Percentiles rank a stretch among this genome's conserved stretches.
phyloP scores from a whole-genome alignment of 75 land plant genomes.

The Adiantum capillusveneris region DNA sequence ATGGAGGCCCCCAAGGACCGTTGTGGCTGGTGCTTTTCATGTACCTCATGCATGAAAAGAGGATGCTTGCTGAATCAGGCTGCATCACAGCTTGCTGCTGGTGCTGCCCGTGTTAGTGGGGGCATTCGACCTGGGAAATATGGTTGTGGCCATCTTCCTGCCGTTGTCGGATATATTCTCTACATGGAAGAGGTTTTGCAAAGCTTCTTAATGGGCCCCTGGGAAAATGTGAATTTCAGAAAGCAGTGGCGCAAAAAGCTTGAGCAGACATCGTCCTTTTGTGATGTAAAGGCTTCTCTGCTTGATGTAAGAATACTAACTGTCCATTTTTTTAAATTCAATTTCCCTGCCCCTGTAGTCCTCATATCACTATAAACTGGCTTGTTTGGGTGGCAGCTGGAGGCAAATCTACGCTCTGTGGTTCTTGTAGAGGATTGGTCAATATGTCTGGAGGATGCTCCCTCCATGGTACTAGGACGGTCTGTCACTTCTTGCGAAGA shows the following conservation, averaged over 20 bases:
- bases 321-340: no score
- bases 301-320: slow-evolving; percentile 51
- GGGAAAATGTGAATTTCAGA: slow-evolving; percentile 53
- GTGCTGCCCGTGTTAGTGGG: slow-evolving; percentile 15
- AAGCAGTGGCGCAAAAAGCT: slow-evolving; percentile 53
- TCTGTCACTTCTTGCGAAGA: slow-evolving; percentile 14
- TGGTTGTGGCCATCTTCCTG: slow-evolving; percentile 42
- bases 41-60: slow-evolving; percentile 33
- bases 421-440: slow-evolving; percentile 72
- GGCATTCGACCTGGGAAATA: slow-evolving; percentile 25
- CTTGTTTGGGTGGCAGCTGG: slow-evolving; percentile 41
- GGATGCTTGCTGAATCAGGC: slow-evolving; percentile 52
- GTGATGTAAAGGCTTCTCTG: slow-evolving; percentile 41
- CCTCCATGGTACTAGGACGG: slow-evolving; percentile 46
- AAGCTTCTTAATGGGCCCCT: slow-evolving; percentile 71
- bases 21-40: slow-evolving; percentile 91
- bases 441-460: slow-evolving; percentile 49
- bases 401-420: slow-evolving; percentile 49
- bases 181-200: slow-evolving; percentile 58
- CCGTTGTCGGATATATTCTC: slow-evolving; percentile 45
- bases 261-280: slow-evolving; percentile 39
- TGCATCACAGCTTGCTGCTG: slow-evolving; percentile 14
- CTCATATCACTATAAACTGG: no score
- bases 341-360: no score
- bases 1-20: slow-evolving; percentile 43